Percentiles rank a stretch among this genome's conserved stretches.
phyloP scores from a whole-genome alignment of 1,139 yeast genomes.

The Pichia sp. region DNA sequence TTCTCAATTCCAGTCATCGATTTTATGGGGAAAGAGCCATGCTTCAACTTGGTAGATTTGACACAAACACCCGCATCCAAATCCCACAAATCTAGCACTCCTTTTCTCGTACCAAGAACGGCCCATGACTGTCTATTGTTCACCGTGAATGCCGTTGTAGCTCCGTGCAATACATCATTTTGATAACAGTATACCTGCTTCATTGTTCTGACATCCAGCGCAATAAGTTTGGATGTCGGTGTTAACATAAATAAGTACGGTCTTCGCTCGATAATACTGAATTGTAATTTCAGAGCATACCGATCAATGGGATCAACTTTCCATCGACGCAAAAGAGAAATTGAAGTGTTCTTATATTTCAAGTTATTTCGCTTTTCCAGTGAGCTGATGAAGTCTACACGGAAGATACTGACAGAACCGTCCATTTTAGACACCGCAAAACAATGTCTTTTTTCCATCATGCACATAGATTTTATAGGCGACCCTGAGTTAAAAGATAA shows the following conservation, averaged over 20 bases:
- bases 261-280: conserved; percentile 28
- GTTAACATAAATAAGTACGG: conserved; percentile 42
- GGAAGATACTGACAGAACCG: conserved; percentile 51
- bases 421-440: conserved; percentile 62
- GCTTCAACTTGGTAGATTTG: conserved; percentile 52
- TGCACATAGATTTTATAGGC: conserved; percentile 38
- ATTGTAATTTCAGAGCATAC: conserved; percentile 36
- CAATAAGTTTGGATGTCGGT: conserved; percentile 43
- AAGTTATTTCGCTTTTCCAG: background rate
- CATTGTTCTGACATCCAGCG: conserved; percentile 57
- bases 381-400: conserved; percentile 40
- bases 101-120: conserved; percentile 65
- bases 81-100: conserved; percentile 77
- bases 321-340: conserved; percentile 36
- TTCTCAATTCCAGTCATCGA: conserved; percentile 27
- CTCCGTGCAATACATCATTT: conserved; percentile 60
- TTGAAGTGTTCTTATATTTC: conserved; percentile 13
- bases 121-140: conserved; percentile 52
- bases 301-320: conserved; percentile 27
- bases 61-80: conserved; percentile 54
- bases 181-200: conserved; percentile 33
- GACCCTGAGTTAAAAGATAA: conserved; percentile 40
- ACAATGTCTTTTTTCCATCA: conserved; percentile 54
- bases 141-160: conserved; percentile 51
- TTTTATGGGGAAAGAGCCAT: conserved; percentile 36